Conservation (phyloP, 495 filamentous ascomycete genomes). For the Penicillium flavigenum region DNA sequence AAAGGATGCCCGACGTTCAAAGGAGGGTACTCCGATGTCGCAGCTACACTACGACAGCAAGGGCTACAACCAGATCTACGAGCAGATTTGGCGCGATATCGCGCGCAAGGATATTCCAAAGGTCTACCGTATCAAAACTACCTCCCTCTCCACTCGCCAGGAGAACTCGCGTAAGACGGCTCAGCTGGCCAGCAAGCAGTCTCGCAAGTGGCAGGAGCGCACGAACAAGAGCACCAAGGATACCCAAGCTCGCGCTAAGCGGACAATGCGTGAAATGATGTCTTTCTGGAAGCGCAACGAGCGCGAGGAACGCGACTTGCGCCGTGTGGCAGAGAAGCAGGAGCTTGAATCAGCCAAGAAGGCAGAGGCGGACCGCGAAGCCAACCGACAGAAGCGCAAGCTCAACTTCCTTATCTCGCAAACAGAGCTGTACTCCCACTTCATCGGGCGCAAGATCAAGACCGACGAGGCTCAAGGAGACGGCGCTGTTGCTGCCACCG, state of each 20-base stretch:
- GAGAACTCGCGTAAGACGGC: slow-evolving; percentile 97
- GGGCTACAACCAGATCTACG: slow-evolving; percentile 94
- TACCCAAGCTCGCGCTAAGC: slow-evolving; percentile 92
- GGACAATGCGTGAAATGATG: slow-evolving; percentile 99
- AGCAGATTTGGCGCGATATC: slow-evolving; percentile 96
- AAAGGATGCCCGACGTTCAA: slow-evolving; percentile 56
- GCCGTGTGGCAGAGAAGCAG: slow-evolving; percentile 91
- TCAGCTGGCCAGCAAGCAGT: slow-evolving; percentile 94
- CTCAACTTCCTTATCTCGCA: slow-evolving; percentile 99
- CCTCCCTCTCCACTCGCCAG: slow-evolving; percentile 76
- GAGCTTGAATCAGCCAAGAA: slow-evolving; percentile 96
- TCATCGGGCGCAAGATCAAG: slow-evolving; percentile 98
- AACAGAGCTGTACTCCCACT: slow-evolving; percentile 98
- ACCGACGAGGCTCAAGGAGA: slow-evolving; percentile 91
- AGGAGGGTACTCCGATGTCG: slow-evolving; percentile 60
- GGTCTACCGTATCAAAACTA: slow-evolving; percentile 78
- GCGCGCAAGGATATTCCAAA: slow-evolving; percentile 91
- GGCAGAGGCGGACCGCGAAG: slow-evolving; percentile 94
- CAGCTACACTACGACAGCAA: slow-evolving; percentile 72
- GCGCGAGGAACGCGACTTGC: slow-evolving; percentile 89
- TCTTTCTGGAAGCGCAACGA: slow-evolving; percentile 99
- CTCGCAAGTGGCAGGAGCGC: slow-evolving; percentile 91
- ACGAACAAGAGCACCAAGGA: slow-evolving; percentile 99
- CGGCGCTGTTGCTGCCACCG: slow-evolving; percentile 57
- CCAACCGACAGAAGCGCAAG: slow-evolving; percentile 95